These are phyloP conservation scores for Phaffomyces opuntiae DNA, from an alignment of 805 yeast genomes.

Conservation along the genomic window DNA sequence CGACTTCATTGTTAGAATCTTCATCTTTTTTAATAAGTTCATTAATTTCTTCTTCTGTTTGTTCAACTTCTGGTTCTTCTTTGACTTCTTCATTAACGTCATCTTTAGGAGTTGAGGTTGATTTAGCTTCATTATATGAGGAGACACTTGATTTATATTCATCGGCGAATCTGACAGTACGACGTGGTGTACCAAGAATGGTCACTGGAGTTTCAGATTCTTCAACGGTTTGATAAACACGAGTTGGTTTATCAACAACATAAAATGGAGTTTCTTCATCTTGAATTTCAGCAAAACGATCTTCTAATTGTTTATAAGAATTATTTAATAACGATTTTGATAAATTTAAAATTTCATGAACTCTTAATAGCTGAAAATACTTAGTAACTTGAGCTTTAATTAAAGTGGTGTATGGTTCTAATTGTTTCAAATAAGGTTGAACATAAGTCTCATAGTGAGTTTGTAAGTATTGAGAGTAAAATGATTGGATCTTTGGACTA, in stretches of 20 bases:
- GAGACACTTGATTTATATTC: not conserved
- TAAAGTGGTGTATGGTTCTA: constrained; percentile 3
- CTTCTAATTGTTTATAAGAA: constrained; percentile 13
- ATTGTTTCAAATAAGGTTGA: not conserved
- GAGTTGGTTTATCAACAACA: not conserved
- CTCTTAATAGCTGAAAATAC: constrained; percentile 13
- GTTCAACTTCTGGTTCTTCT: constrained; percentile 1
- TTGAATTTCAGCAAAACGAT: constrained; percentile 9
- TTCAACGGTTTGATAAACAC: not conserved
- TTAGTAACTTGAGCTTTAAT: constrained; percentile 3
- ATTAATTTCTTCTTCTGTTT: not conserved
- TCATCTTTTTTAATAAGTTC: not conserved
- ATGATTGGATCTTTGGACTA: not conserved
- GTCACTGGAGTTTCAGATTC: constrained; percentile 1
- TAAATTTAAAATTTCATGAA: constrained; percentile 13
- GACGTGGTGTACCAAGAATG: not conserved
- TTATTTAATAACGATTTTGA: constrained; percentile 12
- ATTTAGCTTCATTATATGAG: not conserved
- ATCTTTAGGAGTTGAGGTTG: too few species aligned
- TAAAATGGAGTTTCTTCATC: not conserved
- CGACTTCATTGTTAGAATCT: constrained; percentile 2
- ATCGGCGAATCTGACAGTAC: not conserved
- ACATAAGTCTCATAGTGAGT: not conserved
- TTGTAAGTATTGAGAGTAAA: constrained; percentile 6
- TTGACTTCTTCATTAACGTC: not conserved